Base-by-base conservation (phyloP, 805 yeast genomes). In the Kodamaea kaohsiungensis region DNA sequence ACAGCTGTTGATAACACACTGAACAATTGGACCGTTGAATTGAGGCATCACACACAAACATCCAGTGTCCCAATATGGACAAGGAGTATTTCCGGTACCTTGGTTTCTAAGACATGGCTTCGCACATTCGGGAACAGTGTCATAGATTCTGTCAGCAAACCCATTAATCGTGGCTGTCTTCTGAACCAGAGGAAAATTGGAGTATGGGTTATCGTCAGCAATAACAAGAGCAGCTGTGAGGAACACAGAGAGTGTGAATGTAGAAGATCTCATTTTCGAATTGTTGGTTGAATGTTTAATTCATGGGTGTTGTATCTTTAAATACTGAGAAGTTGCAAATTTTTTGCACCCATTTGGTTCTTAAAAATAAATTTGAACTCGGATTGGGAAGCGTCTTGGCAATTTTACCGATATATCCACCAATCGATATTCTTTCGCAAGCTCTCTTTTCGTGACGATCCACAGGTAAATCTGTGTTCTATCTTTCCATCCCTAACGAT, bases 61-160 rank as follows among this genome's bases (percentile, higher is more conserved):
- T 22, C 79, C 79, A 47, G 78, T 68, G 60, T 75, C 79, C 78
- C 78, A 75, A 69, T 73, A 72, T 48, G 79, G 79, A 57, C 79
- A 75, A 47, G 78, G 78, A 17, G 77, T 72, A 43, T 61, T 58
- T 8, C 69, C 68, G 47, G 77, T 72, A 53, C 67, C 61, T 45
- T 60, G 59, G 46, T 52, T 58, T 25, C 73, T 69, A 65, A 51
- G 52, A 67, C 78, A 74, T 2, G 56, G 43, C 55, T 71, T 64
- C 37, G 76, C 78, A 64, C 78, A 74, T 12, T 60, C 57, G 13
- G 78, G 77, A 53, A 69, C 62, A n/a, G 55, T 55, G 56, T 50
- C 65, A 56, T 69, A 69, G 53, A 74, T 68, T 51, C 61, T 59
- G 63, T 74, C 78, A 50, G 78, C 78, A 54, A 74, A 73, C 53